phyloP scores from a whole-genome alignment of 306 rosid species.

The Lablab purpureus region DNA sequence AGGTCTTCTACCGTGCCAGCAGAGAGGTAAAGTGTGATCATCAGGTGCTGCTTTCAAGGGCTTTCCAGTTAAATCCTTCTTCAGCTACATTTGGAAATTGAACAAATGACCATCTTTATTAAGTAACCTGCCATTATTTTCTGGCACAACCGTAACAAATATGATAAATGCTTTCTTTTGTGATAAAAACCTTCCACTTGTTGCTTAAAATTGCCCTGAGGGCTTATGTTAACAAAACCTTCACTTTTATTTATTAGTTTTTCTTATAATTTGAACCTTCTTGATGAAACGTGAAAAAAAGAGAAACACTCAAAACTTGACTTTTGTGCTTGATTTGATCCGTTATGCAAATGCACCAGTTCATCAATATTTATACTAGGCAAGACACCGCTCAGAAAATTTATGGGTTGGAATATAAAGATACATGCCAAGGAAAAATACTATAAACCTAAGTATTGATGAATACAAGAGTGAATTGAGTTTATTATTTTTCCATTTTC shows the following conservation, averaged over 20 bases:
- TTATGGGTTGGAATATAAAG: neutral
- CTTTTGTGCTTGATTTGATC: neutral
- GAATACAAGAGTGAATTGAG: neutral
- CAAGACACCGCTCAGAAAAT: neutral
- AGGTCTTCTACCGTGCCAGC: conserved; percentile 86
- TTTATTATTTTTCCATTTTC: neutral
- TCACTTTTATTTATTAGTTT: neutral
- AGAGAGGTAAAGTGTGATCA: conserved; percentile 69
- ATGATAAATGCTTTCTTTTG: neutral
- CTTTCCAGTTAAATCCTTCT: conserved; percentile 59
- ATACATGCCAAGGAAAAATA: neutral
- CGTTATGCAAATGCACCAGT: neutral
- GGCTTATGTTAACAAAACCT: neutral
- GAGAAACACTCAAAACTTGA: neutral
- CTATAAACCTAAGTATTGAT: neutral
- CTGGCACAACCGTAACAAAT: neutral
- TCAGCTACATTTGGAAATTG: conserved; percentile 63
- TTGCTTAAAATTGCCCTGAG: neutral
- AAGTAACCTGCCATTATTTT: neutral
- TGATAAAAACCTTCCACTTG: neutral
- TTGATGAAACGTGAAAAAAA: neutral
- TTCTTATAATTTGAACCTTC: conserved; percentile 10
- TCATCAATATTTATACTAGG: neutral
- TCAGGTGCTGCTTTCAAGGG: conserved; percentile 65
- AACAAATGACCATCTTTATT: conserved; percentile 12